Evolutionary conservation across 495 filamentous ascomycete species (phyloP), one percentile per base, ranked within the genome.

Genomic region (Neurospora sublineolata): DNA sequence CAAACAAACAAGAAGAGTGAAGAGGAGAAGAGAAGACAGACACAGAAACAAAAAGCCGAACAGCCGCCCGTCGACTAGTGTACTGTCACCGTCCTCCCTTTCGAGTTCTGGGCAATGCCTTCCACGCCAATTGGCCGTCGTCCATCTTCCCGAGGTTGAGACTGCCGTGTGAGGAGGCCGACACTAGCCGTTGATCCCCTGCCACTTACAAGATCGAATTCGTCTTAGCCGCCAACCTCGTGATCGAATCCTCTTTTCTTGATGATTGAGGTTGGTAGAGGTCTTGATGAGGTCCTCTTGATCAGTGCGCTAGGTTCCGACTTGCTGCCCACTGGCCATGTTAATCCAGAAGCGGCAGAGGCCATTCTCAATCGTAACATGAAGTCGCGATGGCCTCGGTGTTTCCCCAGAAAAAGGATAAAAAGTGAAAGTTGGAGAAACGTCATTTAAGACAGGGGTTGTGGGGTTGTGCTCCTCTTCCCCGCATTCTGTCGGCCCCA

Each of bases 151-250:
- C 52, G 52, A 64, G 52, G 52, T 64, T 64, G 52, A 64, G 52
- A 64, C 52, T 64, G 52, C 52, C 52, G 52, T 64, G 52, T 33
- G 27, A 64, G 52, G 68, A 72, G 71, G 74, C 75, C 75, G 75
- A 76, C 69, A 73, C 60, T 76, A 76, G 75, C 75, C 75, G 75
- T 71, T 64, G 27, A 64, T 33, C 27, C 52, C 52, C 52, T 64
- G 27, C 52, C 52, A 64, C 52, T 64, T 64, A 60, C 52, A 64
- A 36, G 52, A 64, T 64, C 52, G 52, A 33, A 30, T 64, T 64
- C 27, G 52, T 64, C 52, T 64, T 64, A 33, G 52, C 27, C 52
- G 27, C 30, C 14, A 33, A 64, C 52, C 52, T 64, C 27, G 52
- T 64, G 52, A 36, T 27, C 27, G 27, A 64, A 30, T 9, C 27